Evolutionary conservation across 257 asterid genomes (phyloP).

Genomic region (Penstemon davidsonii): DNA sequence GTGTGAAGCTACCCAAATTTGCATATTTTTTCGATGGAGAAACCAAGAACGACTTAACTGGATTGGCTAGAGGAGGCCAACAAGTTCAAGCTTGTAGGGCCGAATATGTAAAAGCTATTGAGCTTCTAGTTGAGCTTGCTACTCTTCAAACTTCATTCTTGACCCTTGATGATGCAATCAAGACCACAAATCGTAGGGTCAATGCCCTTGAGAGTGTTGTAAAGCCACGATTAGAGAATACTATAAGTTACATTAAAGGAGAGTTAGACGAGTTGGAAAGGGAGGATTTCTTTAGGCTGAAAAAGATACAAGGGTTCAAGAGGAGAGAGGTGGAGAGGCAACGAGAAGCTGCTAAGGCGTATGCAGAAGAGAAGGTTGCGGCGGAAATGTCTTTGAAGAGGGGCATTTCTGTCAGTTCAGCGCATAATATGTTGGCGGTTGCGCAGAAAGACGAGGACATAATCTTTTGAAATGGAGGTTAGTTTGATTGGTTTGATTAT

Average conservation of each 20-base stretch:
- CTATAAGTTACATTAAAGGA: conserved; percentile 52
- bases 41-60: conserved; percentile 50
- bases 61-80: conserved; percentile 59
- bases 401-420: conserved; percentile 40
- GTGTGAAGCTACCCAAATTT: conserved; percentile 57
- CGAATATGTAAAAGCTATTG: conserved; percentile 52
- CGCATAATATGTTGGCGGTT: conserved; percentile 36
- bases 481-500: conserved; percentile 26
- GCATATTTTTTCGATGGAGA: conserved; percentile 48
- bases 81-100: conserved; percentile 51
- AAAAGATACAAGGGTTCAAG: conserved; percentile 52
- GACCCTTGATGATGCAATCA: conserved; percentile 64
- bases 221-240: conserved; percentile 53
- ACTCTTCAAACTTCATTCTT: conserved; percentile 52
- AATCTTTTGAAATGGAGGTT: conserved; percentile 41
- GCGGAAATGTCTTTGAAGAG: conserved; percentile 44
- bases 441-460: conserved; percentile 46
- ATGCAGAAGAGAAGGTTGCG: conserved; percentile 41
- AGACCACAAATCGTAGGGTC: conserved; percentile 66
- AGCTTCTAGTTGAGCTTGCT: conserved; percentile 57
- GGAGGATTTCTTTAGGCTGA: conserved; percentile 57
- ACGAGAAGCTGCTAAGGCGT: conserved; percentile 45
- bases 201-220: conserved; percentile 58
- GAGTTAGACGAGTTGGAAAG: conserved; percentile 54
- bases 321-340: conserved; percentile 50